Percentiles rank a stretch among this genome's conserved stretches.
These are phyloP conservation scores for Cordyceps tenuipes DNA, from an alignment of 2,329 filamentous ascomycete species.

Conservation along the genomic window DNA sequence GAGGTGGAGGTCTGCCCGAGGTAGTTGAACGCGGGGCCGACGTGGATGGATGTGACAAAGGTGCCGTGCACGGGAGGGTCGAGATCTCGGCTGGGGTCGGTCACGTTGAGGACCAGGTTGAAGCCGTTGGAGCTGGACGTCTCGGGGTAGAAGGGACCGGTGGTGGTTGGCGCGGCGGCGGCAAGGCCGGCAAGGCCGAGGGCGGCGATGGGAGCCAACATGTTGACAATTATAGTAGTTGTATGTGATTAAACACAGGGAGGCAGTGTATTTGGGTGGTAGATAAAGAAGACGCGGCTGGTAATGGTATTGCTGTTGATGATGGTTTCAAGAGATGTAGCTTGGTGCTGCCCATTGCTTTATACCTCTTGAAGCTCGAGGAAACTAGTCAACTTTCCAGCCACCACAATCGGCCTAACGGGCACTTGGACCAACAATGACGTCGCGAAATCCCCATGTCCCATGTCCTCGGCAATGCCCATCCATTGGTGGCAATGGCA, in stretches of 20 bases:
- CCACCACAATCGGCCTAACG: neutral
- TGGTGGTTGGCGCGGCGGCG: conserved; percentile 15
- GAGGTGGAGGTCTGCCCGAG: conserved; percentile 26
- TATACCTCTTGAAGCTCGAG: neutral
- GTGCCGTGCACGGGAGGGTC: conserved; percentile 32
- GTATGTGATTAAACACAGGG: neutral
- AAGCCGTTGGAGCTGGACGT: conserved; percentile 25
- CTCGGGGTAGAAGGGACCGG: conserved; percentile 11
- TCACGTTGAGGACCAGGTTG: conserved; percentile 37
- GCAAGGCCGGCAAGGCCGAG: conserved; percentile 14
- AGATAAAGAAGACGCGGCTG: neutral
- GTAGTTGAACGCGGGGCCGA: conserved; percentile 32
- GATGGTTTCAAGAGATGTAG: neutral
- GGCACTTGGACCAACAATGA: neutral
- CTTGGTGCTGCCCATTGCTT: neutral
- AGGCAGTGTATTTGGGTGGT: neutral
- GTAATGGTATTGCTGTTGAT: neutral
- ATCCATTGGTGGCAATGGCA: conserved; percentile 3
- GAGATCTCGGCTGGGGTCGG: conserved; percentile 31
- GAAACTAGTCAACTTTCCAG: neutral
- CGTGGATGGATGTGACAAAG: conserved; percentile 33
- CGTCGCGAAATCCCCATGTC: neutral
- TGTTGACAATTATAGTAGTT: neutral
- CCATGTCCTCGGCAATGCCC: neutral
- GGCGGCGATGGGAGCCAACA: neutral